Evolutionary conservation across 2,329 filamentous ascomycete species (phyloP).

Genomic region (Alternaria triticimaculans): DNA sequence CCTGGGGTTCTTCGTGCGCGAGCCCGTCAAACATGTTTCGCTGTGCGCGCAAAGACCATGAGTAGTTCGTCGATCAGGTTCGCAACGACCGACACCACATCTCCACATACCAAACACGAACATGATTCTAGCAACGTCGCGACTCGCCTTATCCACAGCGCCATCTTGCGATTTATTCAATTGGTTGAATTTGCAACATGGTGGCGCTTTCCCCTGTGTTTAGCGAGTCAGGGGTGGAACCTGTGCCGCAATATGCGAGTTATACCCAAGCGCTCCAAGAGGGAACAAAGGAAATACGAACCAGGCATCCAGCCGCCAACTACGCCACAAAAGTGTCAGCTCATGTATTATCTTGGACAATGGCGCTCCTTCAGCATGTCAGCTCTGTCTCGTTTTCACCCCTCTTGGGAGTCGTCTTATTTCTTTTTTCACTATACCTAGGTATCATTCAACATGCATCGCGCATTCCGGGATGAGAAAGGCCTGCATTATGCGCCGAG

Average conservation of each 20-base stretch:
- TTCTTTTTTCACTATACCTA: background rate
- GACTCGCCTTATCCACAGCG: background rate
- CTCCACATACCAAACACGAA: background rate
- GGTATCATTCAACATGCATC: background rate
- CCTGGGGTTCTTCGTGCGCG: background rate
- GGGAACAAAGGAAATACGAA: background rate
- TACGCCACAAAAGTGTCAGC: background rate
- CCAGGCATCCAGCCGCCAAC: background rate
- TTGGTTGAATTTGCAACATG: background rate
- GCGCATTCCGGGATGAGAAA: background rate
- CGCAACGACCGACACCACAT: background rate
- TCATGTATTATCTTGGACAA: background rate
- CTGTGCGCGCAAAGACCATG: background rate
- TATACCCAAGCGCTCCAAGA: background rate
- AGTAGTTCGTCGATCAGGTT: constrained; percentile 2
- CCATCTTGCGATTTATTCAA: background rate
- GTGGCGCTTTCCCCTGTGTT: background rate
- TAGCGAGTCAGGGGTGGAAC: background rate
- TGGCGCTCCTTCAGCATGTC: background rate
- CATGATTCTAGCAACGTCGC: background rate
- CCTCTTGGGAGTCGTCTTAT: background rate
- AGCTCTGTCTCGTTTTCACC: background rate
- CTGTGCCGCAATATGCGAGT: background rate
- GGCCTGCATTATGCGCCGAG: background rate
- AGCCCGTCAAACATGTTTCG: background rate